phyloP scores from a whole-genome alignment of 2,329 filamentous ascomycete species.

The Curvularia sp. region DNA sequence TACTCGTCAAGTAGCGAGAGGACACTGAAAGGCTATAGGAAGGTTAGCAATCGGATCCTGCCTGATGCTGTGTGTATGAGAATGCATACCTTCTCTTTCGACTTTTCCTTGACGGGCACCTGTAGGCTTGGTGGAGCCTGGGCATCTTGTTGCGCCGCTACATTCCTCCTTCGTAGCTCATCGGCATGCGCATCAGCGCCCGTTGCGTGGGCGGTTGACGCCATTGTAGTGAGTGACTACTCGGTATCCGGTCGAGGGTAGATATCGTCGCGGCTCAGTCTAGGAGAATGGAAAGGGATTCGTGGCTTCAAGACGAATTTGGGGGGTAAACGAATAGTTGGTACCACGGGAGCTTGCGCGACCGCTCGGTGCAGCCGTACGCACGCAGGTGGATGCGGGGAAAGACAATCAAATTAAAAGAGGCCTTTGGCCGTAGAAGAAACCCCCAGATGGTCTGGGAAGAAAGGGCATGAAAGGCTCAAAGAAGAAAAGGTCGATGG shows the following conservation, averaged over 20 bases:
- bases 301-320: slow-evolving; percentile 24
- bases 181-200: slow-evolving; percentile 53
- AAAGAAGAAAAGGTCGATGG: slow-evolving; percentile 20
- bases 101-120: slow-evolving; percentile 53
- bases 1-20: slow-evolving; percentile 68
- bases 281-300: slow-evolving; percentile 16
- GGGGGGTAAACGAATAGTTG: slow-evolving; percentile 23
- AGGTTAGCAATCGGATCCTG: slow-evolving; percentile 26
- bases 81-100: slow-evolving; percentile 55
- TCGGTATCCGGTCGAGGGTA: not conserved
- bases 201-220: slow-evolving; percentile 44
- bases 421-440: slow-evolving; percentile 19
- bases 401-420: slow-evolving; percentile 22
- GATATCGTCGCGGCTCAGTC: slow-evolving; percentile 8
- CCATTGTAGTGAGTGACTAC: slow-evolving; percentile 31
- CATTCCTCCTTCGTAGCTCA: slow-evolving; percentile 56
- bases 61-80: slow-evolving; percentile 1
- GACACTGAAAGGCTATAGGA: slow-evolving; percentile 58
- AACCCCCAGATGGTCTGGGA: slow-evolving; percentile 10
- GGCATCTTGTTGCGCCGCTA: slow-evolving; percentile 37
- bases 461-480: slow-evolving; percentile 22
- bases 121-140: slow-evolving; percentile 39
- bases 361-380: slow-evolving; percentile 11
- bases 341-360: slow-evolving; percentile 19
- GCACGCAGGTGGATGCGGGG: slow-evolving; percentile 3